Base-by-base conservation (phyloP, 805 yeast genomes). In the Saturnispora kantuleensis region DNA sequence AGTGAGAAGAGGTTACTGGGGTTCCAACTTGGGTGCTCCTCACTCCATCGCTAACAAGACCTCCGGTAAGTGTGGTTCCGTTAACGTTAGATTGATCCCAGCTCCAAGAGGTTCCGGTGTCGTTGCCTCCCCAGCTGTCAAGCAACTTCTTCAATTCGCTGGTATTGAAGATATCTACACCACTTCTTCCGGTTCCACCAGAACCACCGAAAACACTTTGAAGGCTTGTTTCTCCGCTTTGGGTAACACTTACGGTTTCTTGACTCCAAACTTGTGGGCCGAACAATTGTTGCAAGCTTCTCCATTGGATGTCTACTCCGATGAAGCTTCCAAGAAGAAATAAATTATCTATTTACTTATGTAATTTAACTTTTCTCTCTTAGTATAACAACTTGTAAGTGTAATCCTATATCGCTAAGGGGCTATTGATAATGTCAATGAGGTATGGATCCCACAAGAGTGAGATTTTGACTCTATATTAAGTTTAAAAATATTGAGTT, bases 101-200 rank as follows among this genome's bases (percentile, higher is more conserved):
- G 98, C 98, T 60, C 97, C 98, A 82, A 93, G 98, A 82, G 98
- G 98, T 90, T 88, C 95, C 72, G 97, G 97, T 84, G 86, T 93
- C 69, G 96, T 93, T 64, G 98, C 98, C 68, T 93, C 98, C 63
- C 97, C 98, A 71, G 96, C 96, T 61, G 97, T 93, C 71, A 90
- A 89, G 85, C 88, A 88, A 77, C 82, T 93, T 74, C 78, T 93
- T 77, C 96, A 90, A 79, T 85, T 93, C 71, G 98, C 97, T 68
- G 98, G 98, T 86, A 82, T 93, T 71, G 95, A 90, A 78, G 98
- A 93, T 76, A 95, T 93, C 66, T 93, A 89, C 88, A 93, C 98
- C 63, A 80, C 95, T 65, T 90, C 98, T 64, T 80, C 93, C 58
- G 98, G 98, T 76, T 85, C 96, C 64, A 93, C 98, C 80, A 88